phyloP scores from a whole-genome alignment of 331 rosid species.

The Dryas integrifolia region DNA sequence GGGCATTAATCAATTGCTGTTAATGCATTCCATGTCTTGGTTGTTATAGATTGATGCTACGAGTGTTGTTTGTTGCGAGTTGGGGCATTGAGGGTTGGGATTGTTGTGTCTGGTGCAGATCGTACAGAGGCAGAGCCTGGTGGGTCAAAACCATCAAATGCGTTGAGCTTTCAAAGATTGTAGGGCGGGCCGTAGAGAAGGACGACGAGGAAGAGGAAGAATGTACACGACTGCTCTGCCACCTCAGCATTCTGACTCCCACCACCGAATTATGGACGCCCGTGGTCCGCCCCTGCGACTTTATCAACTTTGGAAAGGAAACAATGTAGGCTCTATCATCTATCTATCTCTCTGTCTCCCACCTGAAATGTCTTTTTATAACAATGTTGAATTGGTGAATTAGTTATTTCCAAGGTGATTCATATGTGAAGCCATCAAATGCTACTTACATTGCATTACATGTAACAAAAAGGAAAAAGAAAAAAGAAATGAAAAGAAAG shows the following conservation, averaged over 20 bases:
- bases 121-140: neutral
- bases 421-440: neutral
- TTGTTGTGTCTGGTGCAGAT: constrained; percentile 4
- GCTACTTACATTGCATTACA: neutral
- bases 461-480: neutral
- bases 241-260: constrained; percentile 35
- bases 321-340: constrained; percentile 28
- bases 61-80: neutral
- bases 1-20: too few species aligned
- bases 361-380: neutral
- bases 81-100: neutral
- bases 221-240: constrained; percentile 16
- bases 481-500: too few species aligned
- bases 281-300: constrained; percentile 28
- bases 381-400: too few species aligned
- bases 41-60: neutral
- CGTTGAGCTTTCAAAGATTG: constrained; percentile 11
- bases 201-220: constrained; percentile 7
- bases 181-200: constrained; percentile 11
- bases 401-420: neutral
- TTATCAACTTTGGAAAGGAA: constrained; percentile 46
- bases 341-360: neutral
- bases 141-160: constrained; percentile 13
- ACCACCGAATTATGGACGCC: constrained; percentile 24
- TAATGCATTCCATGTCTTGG: too few species aligned